phyloP scores from a whole-genome alignment of 306 rosid genomes.

The Cucurbita maxima region DNA sequence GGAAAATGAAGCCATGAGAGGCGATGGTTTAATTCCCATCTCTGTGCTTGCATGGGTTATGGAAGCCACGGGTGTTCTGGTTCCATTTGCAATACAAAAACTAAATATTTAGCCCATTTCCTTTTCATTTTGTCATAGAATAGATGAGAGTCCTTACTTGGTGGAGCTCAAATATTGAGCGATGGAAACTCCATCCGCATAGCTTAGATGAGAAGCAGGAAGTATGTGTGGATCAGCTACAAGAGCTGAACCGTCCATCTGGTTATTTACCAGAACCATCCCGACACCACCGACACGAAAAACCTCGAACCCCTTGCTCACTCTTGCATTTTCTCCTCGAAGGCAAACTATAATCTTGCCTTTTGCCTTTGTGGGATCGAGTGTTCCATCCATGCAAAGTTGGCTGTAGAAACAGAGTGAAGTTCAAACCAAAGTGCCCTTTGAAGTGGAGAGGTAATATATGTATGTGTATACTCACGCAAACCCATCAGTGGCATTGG shows the following conservation, averaged over 20 bases:
- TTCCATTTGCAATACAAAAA: not conserved
- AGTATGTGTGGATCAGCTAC: slow-evolving; percentile 30
- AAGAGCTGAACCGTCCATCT: not conserved
- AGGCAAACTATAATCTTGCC: slow-evolving; percentile 54
- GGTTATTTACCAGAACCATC: slow-evolving; percentile 39
- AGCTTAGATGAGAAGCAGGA: slow-evolving; percentile 34
- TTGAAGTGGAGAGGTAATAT: too few relatives aligned
- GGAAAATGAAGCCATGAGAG: slow-evolving; percentile 50
- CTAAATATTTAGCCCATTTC: too few relatives aligned
- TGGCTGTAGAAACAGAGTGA: slow-evolving; percentile 8
- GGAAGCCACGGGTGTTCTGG: slow-evolving; percentile 38
- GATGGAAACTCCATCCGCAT: slow-evolving; percentile 18
- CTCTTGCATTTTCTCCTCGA: slow-evolving; percentile 16
- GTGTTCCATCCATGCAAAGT: slow-evolving; percentile 19
- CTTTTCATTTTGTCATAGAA: not conserved
- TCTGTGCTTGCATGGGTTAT: slow-evolving; percentile 24
- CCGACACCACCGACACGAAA: slow-evolving; percentile 41
- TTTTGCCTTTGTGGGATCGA: slow-evolving; percentile 35
- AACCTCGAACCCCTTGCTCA: slow-evolving; percentile 20
- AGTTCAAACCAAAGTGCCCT: too few relatives aligned
- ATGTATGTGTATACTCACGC: slow-evolving; percentile 28
- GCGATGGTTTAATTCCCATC: slow-evolving; percentile 28
- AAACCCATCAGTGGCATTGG: not conserved
- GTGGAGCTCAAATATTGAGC: slow-evolving; percentile 26
- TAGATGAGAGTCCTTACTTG: slow-evolving; percentile 19